Conservation (phyloP, 2,329 filamentous ascomycete species). For the Arthrobotrys musiformis region DNA sequence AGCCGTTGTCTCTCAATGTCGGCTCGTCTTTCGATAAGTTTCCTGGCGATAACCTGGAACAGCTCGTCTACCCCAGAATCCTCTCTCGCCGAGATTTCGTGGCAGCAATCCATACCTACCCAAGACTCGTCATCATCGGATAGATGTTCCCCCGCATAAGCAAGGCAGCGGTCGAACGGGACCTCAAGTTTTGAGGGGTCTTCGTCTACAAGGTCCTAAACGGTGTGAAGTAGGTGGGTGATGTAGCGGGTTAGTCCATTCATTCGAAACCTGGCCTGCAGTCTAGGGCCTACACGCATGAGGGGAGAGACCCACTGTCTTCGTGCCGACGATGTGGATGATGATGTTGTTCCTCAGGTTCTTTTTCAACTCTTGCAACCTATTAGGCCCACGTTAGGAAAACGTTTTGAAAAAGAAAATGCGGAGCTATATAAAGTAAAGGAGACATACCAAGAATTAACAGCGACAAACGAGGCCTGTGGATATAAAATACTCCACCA, state of each 20-base stretch:
- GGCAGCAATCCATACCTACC: slow-evolving; percentile 94
- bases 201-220: slow-evolving; percentile 79
- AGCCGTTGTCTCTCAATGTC: slow-evolving; percentile 58
- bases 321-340: slow-evolving; percentile 75
- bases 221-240: not conserved
- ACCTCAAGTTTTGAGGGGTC: slow-evolving; percentile 83
- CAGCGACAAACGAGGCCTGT: slow-evolving; percentile 59
- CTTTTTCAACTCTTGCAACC: slow-evolving; percentile 60
- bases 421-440: not conserved
- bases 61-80: slow-evolving; percentile 86
- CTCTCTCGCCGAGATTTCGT: slow-evolving; percentile 82
- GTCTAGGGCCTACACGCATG: not conserved
- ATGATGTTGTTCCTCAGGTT: slow-evolving; percentile 60
- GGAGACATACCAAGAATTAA: slow-evolving; percentile 59
- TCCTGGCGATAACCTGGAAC: slow-evolving; percentile 88
- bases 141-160: slow-evolving; percentile 75
- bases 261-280: not conserved
- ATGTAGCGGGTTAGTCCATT: not conserved
- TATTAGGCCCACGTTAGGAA: slow-evolving; percentile 43
- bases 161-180: slow-evolving; percentile 93
- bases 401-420: slow-evolving; percentile 31
- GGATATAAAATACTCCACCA: not conserved
- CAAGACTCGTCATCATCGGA: slow-evolving; percentile 63
- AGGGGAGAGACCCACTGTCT: slow-evolving; percentile 66
- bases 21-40: slow-evolving; percentile 74